Conservation (phyloP, 169 alveolate genomes). For the Neospora caninum region DNA sequence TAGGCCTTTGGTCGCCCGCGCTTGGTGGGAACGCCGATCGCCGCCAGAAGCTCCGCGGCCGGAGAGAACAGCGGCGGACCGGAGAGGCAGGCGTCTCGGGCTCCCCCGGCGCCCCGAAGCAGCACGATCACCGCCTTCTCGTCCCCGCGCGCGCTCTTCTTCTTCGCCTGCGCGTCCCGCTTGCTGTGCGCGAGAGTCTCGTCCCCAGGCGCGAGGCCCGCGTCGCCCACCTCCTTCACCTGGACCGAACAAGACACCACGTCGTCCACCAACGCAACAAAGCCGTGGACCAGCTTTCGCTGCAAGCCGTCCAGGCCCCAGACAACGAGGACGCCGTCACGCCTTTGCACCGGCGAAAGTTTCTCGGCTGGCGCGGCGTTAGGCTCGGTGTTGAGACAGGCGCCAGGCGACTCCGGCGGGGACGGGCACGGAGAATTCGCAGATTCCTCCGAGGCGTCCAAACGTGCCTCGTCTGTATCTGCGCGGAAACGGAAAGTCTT, state of each 20-base stretch:
- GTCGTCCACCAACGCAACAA: constrained; percentile 30
- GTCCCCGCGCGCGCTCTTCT: background rate
- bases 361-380: background rate
- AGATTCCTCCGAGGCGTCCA: background rate
- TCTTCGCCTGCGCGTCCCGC: background rate
- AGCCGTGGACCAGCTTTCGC: constrained; percentile 44
- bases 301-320: constrained; percentile 55
- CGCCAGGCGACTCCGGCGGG: background rate
- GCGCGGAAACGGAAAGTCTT: background rate
- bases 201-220: background rate
- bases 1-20: background rate
- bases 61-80: constrained; percentile 22
- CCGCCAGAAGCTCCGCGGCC: background rate
- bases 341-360: background rate
- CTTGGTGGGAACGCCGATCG: background rate
- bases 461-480: background rate
- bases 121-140: background rate
- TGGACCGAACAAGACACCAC: constrained; percentile 31
- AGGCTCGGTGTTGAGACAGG: background rate
- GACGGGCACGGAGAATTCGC: background rate
- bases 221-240: background rate
- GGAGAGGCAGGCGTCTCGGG: background rate
- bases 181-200: background rate
- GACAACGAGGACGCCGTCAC: constrained; percentile 25
- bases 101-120: background rate